Conservation (phyloP, 352 stramenopile genomes). For the Phytopythium vexans region DNA sequence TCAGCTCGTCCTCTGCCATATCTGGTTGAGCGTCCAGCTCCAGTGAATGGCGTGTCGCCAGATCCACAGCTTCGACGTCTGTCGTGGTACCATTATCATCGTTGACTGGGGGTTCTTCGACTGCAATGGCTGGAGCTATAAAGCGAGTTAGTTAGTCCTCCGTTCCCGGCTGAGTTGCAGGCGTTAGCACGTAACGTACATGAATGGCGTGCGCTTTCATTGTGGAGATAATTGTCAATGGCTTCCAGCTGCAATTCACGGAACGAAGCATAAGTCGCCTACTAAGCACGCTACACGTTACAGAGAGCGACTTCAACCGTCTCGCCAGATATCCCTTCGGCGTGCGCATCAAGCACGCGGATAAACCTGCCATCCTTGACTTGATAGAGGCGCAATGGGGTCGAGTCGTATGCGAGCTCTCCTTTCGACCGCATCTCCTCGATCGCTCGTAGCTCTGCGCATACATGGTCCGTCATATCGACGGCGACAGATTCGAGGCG, state of each 20-base stretch:
- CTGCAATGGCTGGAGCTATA: too few relatives aligned
- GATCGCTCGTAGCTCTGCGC: constrained; percentile 25
- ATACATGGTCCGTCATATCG: too few relatives aligned
- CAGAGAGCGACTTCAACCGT: neutral
- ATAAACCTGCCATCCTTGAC: constrained; percentile 44
- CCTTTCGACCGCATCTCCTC: constrained; percentile 24
- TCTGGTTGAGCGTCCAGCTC: too few relatives aligned
- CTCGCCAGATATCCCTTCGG: constrained; percentile 39
- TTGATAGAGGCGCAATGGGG: constrained; percentile 38
- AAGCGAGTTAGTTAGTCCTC: too few relatives aligned
- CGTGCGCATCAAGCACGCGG: constrained; percentile 52
- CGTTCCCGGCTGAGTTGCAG: too few relatives aligned
- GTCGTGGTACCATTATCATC: too few relatives aligned
- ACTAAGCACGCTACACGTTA: constrained; percentile 9
- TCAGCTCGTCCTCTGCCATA: too few relatives aligned
- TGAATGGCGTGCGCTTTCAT: neutral
- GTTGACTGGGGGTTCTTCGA: too few relatives aligned
- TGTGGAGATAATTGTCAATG: constrained; percentile 34
- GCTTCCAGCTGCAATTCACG: constrained; percentile 24
- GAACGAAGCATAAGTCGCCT: constrained; percentile 1
- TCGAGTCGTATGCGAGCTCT: constrained; percentile 10
- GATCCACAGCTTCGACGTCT: too few relatives aligned
- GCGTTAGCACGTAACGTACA: neutral
- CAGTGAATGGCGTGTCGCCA: too few relatives aligned
- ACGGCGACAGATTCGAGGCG: too few relatives aligned